Conservation (phyloP, 2,329 filamentous ascomycete genomes). For the Alternaria arbusti region DNA sequence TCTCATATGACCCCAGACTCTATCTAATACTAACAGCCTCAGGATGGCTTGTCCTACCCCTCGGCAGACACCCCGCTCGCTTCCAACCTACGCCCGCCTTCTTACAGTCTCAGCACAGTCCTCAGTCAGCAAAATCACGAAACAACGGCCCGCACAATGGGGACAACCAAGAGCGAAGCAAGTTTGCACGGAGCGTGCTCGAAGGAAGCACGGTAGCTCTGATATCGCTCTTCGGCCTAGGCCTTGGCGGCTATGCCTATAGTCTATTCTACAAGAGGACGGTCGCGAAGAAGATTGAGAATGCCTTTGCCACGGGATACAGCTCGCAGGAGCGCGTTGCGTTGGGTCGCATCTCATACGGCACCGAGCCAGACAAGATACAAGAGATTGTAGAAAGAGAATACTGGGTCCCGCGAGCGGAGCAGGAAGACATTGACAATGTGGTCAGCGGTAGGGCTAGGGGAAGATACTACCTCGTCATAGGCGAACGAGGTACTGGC, state of each 20-base stretch:
- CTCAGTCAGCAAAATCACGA: background rate
- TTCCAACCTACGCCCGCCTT: constrained; percentile 20
- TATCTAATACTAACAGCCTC: no score
- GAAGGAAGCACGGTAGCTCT: constrained; percentile 45
- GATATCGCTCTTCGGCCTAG: constrained; percentile 42
- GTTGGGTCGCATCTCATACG: constrained; percentile 39
- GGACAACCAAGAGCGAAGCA: constrained; percentile 31
- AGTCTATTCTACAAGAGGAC: constrained; percentile 42
- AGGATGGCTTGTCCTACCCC: constrained; percentile 42
- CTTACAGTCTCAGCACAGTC: constrained; percentile 7
- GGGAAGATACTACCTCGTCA: constrained; percentile 88
- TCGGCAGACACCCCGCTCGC: constrained; percentile 28
- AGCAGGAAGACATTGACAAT: constrained; percentile 79
- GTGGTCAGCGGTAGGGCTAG: constrained; percentile 75
- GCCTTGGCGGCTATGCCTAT: constrained; percentile 44
- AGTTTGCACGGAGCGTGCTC: constrained; percentile 41
- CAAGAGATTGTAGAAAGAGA: constrained; percentile 53
- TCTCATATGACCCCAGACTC: background rate
- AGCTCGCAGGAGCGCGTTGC: constrained; percentile 44
- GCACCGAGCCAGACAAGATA: constrained; percentile 31
- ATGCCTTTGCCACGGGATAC: constrained; percentile 43
- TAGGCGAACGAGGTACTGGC: constrained; percentile 94
- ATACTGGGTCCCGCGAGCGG: constrained; percentile 81
- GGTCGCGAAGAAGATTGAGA: constrained; percentile 41
- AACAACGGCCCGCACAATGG: background rate